These are phyloP conservation scores for Claviceps africana DNA, from an alignment of 2,329 filamentous ascomycete genomes.

Conservation along the genomic window DNA sequence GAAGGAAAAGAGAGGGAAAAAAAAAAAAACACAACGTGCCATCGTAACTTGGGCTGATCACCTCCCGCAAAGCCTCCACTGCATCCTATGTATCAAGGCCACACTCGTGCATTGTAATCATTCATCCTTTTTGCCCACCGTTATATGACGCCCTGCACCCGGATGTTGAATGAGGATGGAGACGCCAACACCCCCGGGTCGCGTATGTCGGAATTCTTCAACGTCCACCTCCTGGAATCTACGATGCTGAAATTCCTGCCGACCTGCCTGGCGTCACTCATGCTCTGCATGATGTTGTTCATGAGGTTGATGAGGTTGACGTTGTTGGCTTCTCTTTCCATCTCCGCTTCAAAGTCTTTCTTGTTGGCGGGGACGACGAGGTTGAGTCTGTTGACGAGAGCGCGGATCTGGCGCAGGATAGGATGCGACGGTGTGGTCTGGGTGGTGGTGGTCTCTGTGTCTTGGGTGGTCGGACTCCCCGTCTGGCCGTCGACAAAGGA, in stretches of 20 bases:
- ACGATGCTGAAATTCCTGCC: constrained; percentile 59
- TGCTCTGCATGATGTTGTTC: constrained; percentile 57
- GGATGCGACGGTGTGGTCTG: constrained; percentile 44
- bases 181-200: constrained; percentile 11
- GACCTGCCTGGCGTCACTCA: constrained; percentile 56
- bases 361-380: constrained; percentile 62
- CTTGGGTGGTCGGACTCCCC: constrained; percentile 17
- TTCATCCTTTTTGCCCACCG: too few relatives aligned
- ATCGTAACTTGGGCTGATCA: too few relatives aligned
- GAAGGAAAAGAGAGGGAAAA: too few relatives aligned
- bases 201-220: constrained; percentile 6
- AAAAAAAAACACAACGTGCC: too few relatives aligned
- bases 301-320: constrained; percentile 67
- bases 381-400: constrained; percentile 69
- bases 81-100: too few relatives aligned
- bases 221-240: constrained; percentile 24
- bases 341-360: constrained; percentile 53
- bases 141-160: background rate
- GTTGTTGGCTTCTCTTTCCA: constrained; percentile 68
- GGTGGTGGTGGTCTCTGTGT: constrained; percentile 22
- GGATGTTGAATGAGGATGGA: constrained; percentile 6
- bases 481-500: constrained; percentile 44
- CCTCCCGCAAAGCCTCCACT: too few relatives aligned
- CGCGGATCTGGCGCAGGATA: constrained; percentile 77
- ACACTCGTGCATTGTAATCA: background rate